Conservation (phyloP, 257 asterid genomes). For the Coffea eugenioides region DNA sequence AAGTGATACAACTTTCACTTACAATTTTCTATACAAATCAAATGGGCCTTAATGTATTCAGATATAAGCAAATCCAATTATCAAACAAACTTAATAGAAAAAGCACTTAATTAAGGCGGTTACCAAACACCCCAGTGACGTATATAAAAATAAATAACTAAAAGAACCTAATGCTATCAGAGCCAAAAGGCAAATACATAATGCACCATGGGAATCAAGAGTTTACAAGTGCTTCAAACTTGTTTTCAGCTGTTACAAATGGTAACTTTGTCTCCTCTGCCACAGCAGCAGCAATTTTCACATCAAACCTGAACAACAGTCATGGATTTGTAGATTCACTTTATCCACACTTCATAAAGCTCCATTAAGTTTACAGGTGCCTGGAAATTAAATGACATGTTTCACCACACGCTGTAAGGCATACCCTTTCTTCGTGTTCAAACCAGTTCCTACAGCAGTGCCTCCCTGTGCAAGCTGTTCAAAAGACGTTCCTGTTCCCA, state of each 20-base stretch:
- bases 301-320: slow-evolving; percentile 68
- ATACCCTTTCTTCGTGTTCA: slow-evolving; percentile 94
- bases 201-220: slow-evolving; percentile 29
- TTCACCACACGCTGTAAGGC: slow-evolving; percentile 6
- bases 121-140: too few relatives aligned
- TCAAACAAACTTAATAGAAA: too few relatives aligned
- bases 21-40: too few relatives aligned
- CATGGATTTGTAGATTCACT: slow-evolving; percentile 9
- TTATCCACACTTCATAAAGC: background rate
- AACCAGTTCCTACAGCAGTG: slow-evolving; percentile 98
- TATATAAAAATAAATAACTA: background rate
- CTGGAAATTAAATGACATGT: background rate
- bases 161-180: slow-evolving; percentile 13
- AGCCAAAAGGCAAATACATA: slow-evolving; percentile 1
- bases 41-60: too few relatives aligned
- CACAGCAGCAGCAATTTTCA: slow-evolving; percentile 92
- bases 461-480: slow-evolving; percentile 99
- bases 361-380: background rate
- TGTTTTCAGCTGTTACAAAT: slow-evolving; percentile 97
- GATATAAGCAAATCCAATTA: too few relatives aligned
- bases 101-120: too few relatives aligned
- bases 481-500: slow-evolving; percentile 25
- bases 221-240: slow-evolving; percentile 93
- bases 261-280: slow-evolving; percentile 96
- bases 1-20: too few relatives aligned